Evolutionary conservation across 169 alveolate species (phyloP).

Genomic region (Plasmodium fragile): DNA sequence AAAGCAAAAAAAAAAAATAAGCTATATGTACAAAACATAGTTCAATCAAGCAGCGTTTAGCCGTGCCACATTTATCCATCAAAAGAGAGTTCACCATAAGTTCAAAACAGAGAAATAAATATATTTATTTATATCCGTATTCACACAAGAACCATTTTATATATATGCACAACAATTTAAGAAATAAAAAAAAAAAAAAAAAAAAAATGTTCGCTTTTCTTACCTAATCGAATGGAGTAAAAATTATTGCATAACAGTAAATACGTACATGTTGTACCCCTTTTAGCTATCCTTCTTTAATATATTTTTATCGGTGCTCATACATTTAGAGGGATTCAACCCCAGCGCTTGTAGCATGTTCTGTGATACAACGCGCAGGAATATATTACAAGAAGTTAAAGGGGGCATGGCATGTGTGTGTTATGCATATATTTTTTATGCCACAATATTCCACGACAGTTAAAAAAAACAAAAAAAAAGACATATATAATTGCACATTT

Average conservation of each 20-base stretch:
- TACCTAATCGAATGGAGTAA: neutral
- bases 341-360: slow-evolving; percentile 4
- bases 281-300: slow-evolving; percentile 8
- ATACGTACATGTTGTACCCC: slow-evolving; percentile 7
- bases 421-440: slow-evolving; percentile 33
- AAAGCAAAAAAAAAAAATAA: slow-evolving; percentile 9
- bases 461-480: slow-evolving; percentile 5
- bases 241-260: slow-evolving; percentile 11
- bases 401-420: slow-evolving; percentile 9
- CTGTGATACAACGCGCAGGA: slow-evolving; percentile 16
- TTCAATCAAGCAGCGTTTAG: neutral
- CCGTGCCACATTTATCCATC: neutral
- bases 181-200: neutral
- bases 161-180: slow-evolving; percentile 4
- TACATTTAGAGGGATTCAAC: slow-evolving; percentile 9
- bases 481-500: neutral
- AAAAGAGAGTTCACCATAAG: neutral
- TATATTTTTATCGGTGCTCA: slow-evolving; percentile 20
- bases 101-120: neutral
- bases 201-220: slow-evolving; percentile 6
- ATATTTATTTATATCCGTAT: neutral
- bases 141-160: neutral
- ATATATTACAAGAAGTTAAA: slow-evolving; percentile 29
- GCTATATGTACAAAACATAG: neutral
- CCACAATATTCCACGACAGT: slow-evolving; percentile 14